A percentile compares a stretch with the other conserved stretches of the same genome.
phyloP scores from a whole-genome alignment of 352 stramenopile species.

The Globisporangium canariense region DNA sequence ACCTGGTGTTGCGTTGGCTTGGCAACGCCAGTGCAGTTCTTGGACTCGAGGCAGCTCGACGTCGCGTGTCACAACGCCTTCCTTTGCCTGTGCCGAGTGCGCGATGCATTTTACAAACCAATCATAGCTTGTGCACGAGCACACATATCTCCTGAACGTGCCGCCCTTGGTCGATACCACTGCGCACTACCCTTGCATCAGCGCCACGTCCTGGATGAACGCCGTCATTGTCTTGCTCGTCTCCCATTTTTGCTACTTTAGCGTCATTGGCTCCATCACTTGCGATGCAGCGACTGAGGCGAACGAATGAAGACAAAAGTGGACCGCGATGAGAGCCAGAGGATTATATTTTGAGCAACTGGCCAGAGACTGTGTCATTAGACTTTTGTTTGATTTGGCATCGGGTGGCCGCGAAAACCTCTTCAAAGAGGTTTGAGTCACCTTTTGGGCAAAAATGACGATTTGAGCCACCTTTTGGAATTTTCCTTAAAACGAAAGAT shows the following conservation, averaged over 20 bases:
- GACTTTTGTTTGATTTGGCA: background rate
- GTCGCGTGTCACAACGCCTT: background rate
- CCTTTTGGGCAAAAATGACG: background rate
- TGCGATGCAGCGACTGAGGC: background rate
- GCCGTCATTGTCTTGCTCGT: background rate
- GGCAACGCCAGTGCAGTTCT: background rate
- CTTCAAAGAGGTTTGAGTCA: background rate
- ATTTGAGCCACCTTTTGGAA: background rate
- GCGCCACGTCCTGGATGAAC: background rate
- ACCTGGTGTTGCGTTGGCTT: background rate
- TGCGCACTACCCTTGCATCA: background rate
- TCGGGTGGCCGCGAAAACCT: background rate
- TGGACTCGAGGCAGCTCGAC: background rate
- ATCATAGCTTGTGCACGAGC: background rate
- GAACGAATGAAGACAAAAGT: background rate
- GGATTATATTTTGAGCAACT: background rate
- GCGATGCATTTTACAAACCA: slow-evolving; percentile 2
- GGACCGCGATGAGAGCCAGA: background rate
- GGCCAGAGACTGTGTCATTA: background rate
- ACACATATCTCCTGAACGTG: background rate
- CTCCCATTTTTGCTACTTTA: background rate
- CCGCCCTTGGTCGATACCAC: background rate
- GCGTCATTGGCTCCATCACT: background rate
- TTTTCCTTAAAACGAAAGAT: background rate
- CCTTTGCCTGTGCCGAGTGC: background rate